These are phyloP conservation scores for Penicillium sp. DNA, from an alignment of 2,329 filamentous ascomycete species.

Conservation along the genomic window DNA sequence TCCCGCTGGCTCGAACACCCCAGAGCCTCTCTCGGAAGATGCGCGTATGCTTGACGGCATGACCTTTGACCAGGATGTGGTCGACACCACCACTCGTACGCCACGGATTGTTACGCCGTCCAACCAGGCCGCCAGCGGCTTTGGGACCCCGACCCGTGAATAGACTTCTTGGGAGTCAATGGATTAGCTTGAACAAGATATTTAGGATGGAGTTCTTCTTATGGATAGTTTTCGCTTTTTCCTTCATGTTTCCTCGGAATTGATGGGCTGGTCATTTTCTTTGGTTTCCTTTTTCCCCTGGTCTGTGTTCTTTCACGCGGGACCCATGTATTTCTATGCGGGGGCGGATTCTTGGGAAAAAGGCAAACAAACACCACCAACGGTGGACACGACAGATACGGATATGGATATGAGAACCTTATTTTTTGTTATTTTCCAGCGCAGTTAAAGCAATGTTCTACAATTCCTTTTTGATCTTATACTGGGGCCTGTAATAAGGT, in stretches of 20 bases:
- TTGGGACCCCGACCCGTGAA: constrained; percentile 19
- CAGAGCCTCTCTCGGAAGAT: constrained; percentile 47
- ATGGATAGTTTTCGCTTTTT: constrained; percentile 10
- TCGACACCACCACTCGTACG: constrained; percentile 65
- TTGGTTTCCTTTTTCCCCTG: constrained; percentile 6
- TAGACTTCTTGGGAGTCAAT: constrained; percentile 12
- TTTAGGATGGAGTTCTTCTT: constrained; percentile 14
- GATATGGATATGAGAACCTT: constrained; percentile 4
- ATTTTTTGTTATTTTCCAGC: constrained; percentile 1
- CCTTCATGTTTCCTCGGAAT: background rate
- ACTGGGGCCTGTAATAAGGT: background rate
- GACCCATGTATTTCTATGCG: constrained; percentile 13
- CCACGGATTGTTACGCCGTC: constrained; percentile 51
- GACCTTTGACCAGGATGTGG: constrained; percentile 60
- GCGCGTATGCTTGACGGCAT: constrained; percentile 68
- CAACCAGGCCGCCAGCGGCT: constrained; percentile 12
- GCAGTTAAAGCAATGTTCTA: constrained; percentile 1
- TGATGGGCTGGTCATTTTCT: constrained; percentile 3
- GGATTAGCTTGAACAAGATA: constrained; percentile 5
- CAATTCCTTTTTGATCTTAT: background rate
- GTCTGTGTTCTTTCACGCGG: background rate
- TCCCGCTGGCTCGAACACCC: constrained; percentile 40
- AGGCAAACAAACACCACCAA: background rate
- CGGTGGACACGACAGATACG: constrained; percentile 9
- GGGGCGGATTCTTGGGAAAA: background rate